Evolutionary conservation across 768 basidiomycete genomes (phyloP).

Genomic region (Agaricus sinodeliciosus): DNA sequence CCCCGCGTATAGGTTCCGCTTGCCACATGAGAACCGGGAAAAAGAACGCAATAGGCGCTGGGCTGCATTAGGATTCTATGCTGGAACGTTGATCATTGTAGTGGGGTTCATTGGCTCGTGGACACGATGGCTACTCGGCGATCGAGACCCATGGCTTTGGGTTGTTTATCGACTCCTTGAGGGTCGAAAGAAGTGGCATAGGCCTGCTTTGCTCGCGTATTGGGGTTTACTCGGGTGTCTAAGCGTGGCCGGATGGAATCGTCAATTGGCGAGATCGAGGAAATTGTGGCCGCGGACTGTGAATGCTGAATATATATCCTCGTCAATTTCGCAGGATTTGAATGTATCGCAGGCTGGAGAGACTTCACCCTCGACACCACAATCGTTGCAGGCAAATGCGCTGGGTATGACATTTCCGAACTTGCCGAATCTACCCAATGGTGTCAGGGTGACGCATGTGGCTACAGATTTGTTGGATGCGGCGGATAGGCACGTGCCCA

Average conservation of each 20-base stretch:
- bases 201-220: conserved; percentile 72
- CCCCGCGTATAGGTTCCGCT: conserved; percentile 72
- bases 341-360: background rate
- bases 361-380: background rate
- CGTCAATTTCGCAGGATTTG: conserved; percentile 2
- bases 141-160: conserved; percentile 87
- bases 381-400: conserved; percentile 16
- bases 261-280: conserved; percentile 77
- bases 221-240: conserved; percentile 78
- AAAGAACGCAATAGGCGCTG: conserved; percentile 76
- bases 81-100: conserved; percentile 69
- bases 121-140: conserved; percentile 82
- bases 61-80: conserved; percentile 81
- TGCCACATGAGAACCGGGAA: conserved; percentile 84
- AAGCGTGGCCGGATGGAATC: conserved; percentile 92
- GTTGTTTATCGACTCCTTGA: conserved; percentile 70
- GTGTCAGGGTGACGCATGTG: conserved; percentile 40
- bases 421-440: conserved; percentile 44
- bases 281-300: conserved; percentile 50
- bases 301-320: conserved; percentile 1
- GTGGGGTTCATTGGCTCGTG: conserved; percentile 83
- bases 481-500: conserved; percentile 86
- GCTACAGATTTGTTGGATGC: conserved; percentile 71
- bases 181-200: conserved; percentile 71
- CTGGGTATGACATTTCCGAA: conserved; percentile 39